Evolutionary conservation across 2,329 filamentous ascomycete genomes (phyloP), one percentile per base, ranked within the genome.

Genomic region (Botrytis byssoidea): DNA sequence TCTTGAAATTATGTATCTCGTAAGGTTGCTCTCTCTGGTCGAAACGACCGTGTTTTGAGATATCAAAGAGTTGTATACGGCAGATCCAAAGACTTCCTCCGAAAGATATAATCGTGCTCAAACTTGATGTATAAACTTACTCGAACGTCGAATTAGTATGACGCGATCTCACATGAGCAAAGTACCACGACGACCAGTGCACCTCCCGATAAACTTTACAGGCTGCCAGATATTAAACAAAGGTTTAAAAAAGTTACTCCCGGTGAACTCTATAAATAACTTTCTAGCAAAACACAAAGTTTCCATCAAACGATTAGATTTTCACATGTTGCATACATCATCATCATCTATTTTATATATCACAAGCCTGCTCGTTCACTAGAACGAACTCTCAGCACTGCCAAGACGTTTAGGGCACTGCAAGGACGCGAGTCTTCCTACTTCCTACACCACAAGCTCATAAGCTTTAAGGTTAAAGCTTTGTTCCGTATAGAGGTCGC

Each of bases 351-450:
- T n/a, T 29, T 29, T 29, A 29, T 57, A 29, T 55, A n/a, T 55
- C 16, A 55, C n/a, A 29, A 0, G 51, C 51, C 18, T 4, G 51
- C n/a, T 57, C 51, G 51, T 57, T 29, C 9, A 60, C 57, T 22
- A 22, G 57, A 35, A 60, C 32, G 9, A 61, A 22, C 59, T 35
- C 32, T n/a, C 35, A 61, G 40, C 35, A 61, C 12, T 12, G 69
- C 73, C 70, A 74, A 74, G 73, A 57, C 35, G 70, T 74, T 69
- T 70, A 55, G 42, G 40, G 63, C 9, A 37, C 65, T 74, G 69
- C 69, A 64, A 64, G 63, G 71, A 72, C 68, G 61, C 68, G 73
- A 72, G 18, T 59, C 22, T 20, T 20, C 20, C 32, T 12, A 29
- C 22, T 20, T 20, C 20, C 32, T 12, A 29, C 57, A 59, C 20